phyloP scores from a whole-genome alignment of 2,329 filamentous ascomycete genomes.

The Pyrenophora teres region DNA sequence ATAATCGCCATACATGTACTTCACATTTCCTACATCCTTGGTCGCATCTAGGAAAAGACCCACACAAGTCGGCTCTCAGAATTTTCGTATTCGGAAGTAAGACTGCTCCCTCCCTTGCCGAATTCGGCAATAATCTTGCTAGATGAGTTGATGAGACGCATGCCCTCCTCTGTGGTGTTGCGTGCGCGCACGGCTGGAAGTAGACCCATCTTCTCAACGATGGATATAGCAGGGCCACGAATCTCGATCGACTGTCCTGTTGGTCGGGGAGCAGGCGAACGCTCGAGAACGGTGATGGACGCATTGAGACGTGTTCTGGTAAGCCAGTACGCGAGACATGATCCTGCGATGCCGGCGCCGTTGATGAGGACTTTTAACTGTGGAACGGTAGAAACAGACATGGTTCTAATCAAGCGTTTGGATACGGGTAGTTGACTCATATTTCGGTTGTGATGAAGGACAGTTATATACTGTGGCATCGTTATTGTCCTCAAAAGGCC shows the following conservation, averaged over 20 bases:
- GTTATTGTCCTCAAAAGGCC: neutral
- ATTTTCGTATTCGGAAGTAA: conserved; percentile 43
- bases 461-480: neutral
- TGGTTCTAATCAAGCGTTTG: neutral
- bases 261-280: conserved; percentile 44
- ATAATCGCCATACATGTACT: conserved; percentile 14
- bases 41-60: conserved; percentile 39
- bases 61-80: conserved; percentile 39
- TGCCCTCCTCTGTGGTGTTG: conserved; percentile 49
- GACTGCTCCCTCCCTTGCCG: conserved; percentile 28
- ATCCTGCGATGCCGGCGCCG: conserved; percentile 49
- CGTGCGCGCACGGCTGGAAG: conserved; percentile 43
- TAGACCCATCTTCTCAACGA: conserved; percentile 50
- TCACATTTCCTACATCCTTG: conserved; percentile 3
- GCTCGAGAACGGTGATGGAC: conserved; percentile 53
- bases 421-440: neutral
- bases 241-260: conserved; percentile 55
- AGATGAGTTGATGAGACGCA: conserved; percentile 41
- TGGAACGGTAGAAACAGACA: conserved; percentile 15
- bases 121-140: conserved; percentile 26
- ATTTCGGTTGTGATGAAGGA: neutral
- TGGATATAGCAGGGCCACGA: conserved; percentile 48
- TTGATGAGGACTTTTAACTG: conserved; percentile 42
- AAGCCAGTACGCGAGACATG: conserved; percentile 45
- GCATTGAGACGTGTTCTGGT: conserved; percentile 34